Evolutionary conservation across 2,329 filamentous ascomycete genomes (phyloP).

Genomic region (Claviceps citrina): DNA sequence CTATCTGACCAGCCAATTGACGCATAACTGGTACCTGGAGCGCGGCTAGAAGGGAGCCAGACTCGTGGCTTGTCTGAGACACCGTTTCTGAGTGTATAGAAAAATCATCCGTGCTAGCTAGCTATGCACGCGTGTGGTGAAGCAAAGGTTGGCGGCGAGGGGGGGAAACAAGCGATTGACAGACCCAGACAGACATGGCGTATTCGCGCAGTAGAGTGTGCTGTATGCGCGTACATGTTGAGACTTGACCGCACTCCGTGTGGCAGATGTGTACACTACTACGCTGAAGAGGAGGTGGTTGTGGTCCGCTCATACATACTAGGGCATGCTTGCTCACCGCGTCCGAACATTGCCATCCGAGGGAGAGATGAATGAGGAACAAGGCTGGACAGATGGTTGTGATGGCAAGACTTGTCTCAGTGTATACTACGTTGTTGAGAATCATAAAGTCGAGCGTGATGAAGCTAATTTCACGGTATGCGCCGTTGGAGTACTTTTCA

Average conservation of each 20-base stretch:
- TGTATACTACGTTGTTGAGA: neutral
- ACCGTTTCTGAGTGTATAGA: too few relatives aligned
- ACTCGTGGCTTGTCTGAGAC: neutral
- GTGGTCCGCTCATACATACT: neutral
- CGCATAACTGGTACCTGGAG: constrained; percentile 88
- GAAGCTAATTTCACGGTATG: too few relatives aligned
- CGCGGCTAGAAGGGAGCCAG: constrained; percentile 40
- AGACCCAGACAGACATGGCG: neutral
- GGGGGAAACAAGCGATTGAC: neutral
- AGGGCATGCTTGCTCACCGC: neutral
- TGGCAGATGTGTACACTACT: neutral
- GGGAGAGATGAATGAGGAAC: neutral
- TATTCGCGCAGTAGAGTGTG: neutral
- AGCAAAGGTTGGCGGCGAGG: neutral
- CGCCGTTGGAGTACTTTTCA: too few relatives aligned
- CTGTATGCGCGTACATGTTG: neutral
- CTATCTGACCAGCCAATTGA: constrained; percentile 55
- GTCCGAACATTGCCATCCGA: too few relatives aligned
- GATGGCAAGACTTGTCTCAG: neutral
- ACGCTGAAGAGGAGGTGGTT: neutral
- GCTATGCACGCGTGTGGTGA: neutral
- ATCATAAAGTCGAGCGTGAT: neutral
- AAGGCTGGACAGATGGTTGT: neutral
- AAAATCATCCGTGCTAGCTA: neutral
- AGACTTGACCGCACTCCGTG: neutral